Conservation (phyloP, 1,139 yeast species). For the Saccharomycopsis phalli region DNA sequence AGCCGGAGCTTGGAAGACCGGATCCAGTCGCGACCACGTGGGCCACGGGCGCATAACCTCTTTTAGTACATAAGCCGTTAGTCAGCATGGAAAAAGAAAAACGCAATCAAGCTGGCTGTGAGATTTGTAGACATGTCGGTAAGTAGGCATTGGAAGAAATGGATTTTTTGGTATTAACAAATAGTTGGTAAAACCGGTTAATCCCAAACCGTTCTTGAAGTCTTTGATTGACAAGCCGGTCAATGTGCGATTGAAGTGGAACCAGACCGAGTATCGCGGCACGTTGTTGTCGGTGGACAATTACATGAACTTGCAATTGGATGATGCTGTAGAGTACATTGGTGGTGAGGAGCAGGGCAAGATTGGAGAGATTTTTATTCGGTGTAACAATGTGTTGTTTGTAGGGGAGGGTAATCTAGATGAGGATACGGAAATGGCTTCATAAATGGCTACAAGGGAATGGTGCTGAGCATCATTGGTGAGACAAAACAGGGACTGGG, state of each 20-base stretch:
- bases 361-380: conserved; percentile 75
- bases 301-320: conserved; percentile 83
- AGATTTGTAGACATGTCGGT: background rate
- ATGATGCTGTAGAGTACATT: conserved; percentile 56
- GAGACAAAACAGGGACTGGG: background rate
- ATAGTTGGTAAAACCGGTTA: conserved; percentile 48
- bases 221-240: conserved; percentile 63
- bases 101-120: background rate
- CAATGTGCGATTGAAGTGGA: conserved; percentile 88
- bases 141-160: background rate
- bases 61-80: background rate
- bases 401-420: conserved; percentile 33
- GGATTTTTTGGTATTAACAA: conserved; percentile 1
- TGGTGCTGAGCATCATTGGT: background rate
- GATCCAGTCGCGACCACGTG: background rate
- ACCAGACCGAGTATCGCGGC: conserved; percentile 84
- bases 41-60: background rate
- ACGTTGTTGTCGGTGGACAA: conserved; percentile 76
- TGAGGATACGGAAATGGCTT: conserved; percentile 8
- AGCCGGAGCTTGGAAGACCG: background rate
- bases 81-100: background rate
- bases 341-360: conserved; percentile 45
- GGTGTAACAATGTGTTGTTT: conserved; percentile 75
- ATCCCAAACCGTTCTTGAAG: conserved; percentile 86
- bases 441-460: no score